Evolutionary conservation across 768 basidiomycete genomes (phyloP).

Genomic region (Trametes sanguinea): DNA sequence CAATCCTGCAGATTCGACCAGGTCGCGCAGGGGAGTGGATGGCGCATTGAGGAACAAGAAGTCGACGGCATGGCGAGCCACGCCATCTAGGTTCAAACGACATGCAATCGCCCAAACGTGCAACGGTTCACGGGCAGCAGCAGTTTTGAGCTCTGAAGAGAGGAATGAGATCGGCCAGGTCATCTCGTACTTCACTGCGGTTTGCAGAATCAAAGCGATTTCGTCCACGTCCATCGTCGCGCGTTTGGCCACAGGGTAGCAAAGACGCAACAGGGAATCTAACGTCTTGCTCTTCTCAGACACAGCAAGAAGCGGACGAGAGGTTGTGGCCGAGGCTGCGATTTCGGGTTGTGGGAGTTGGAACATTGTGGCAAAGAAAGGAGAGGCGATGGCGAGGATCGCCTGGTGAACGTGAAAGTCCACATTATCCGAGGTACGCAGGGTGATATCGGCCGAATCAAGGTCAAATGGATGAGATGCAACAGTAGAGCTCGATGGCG

Average conservation of each 20-base stretch:
- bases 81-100: neutral
- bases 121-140: neutral
- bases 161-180: neutral
- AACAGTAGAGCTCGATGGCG: neutral
- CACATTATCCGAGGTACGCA: conserved; percentile 25
- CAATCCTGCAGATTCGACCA: neutral
- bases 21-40: neutral
- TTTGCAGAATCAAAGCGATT: conserved; percentile 15
- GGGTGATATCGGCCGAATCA: conserved; percentile 16
- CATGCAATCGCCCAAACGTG: conserved; percentile 7
- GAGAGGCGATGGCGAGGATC: conserved; percentile 20
- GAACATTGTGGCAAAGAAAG: conserved; percentile 24
- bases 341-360: conserved; percentile 17
- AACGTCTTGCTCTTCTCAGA: conserved; percentile 12
- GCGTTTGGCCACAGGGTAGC: conserved; percentile 37
- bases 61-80: neutral
- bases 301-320: conserved; percentile 27
- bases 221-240: neutral
- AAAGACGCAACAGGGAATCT: conserved; percentile 24
- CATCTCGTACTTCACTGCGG: conserved; percentile 30
- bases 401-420: conserved; percentile 21
- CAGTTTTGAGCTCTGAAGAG: neutral
- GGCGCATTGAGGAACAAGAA: neutral
- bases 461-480: conserved; percentile 21
- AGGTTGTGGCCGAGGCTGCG: neutral